Evolutionary conservation across 2,329 filamentous ascomycete species (phyloP).

Genomic region (Pezicula carpinea): DNA sequence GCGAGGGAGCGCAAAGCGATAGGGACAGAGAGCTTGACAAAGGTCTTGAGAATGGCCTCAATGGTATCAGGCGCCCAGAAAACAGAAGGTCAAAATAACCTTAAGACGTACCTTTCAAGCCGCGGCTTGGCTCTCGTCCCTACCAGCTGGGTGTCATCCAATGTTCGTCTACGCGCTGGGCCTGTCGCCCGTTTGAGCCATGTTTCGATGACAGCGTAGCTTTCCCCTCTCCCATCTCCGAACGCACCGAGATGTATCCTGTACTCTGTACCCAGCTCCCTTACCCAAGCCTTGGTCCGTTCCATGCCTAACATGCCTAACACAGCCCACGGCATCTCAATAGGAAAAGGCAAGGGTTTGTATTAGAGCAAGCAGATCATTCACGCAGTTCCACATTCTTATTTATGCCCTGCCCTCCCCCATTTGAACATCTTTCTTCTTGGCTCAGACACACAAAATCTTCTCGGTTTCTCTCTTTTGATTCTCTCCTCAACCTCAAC

Average conservation of each 20-base stretch:
- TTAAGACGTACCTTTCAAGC: background rate
- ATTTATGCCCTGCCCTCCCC: constrained; percentile 20
- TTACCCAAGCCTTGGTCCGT: constrained; percentile 3
- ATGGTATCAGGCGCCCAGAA: no score
- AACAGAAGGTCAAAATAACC: constrained; percentile 1
- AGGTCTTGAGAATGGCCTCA: no score
- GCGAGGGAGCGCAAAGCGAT: no score
- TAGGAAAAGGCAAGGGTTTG: background rate
- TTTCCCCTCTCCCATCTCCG: background rate
- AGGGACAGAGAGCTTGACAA: no score
- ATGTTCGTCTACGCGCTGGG: constrained; percentile 10
- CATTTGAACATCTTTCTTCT: background rate
- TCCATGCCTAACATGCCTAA: background rate
- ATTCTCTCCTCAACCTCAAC: constrained; percentile 1
- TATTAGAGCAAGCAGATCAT: constrained; percentile 15
- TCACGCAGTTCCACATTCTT: constrained; percentile 12
- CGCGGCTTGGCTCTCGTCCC: background rate
- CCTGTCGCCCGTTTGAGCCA: constrained; percentile 12
- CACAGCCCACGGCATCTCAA: no score
- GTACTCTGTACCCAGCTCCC: background rate
- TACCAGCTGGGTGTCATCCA: constrained; percentile 8
- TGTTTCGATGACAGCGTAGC: constrained; percentile 13
- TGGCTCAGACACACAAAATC: background rate
- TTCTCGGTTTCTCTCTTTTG: constrained; percentile 2
- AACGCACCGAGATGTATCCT: no score